Conservation (phyloP, 2,329 filamentous ascomycete genomes). For the Epichloe gansuensis region DNA sequence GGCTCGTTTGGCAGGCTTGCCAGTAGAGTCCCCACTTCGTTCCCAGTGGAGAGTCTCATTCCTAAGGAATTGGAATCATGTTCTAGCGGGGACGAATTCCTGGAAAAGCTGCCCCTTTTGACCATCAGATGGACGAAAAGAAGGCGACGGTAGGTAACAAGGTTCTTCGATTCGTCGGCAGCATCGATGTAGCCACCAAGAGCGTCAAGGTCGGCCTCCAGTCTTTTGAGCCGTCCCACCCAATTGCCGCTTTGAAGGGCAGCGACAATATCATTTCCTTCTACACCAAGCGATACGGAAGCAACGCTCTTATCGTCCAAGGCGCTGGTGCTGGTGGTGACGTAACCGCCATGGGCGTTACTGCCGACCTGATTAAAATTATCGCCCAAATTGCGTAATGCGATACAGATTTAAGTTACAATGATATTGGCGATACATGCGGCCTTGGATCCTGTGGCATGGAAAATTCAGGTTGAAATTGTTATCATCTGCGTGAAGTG, state of each 20-base stretch:
- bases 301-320: constrained; percentile 85
- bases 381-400: constrained; percentile 51
- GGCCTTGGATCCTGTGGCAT: neutral
- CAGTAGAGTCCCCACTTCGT: constrained; percentile 71
- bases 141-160: constrained; percentile 83
- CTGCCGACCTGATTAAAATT: constrained; percentile 85
- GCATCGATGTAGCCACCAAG: constrained; percentile 72
- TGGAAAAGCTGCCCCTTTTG: constrained; percentile 71
- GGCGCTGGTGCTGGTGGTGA: constrained; percentile 89
- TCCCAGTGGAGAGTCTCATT: constrained; percentile 90
- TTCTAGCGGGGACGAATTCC: constrained; percentile 71
- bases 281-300: constrained; percentile 89
- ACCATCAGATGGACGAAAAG: constrained; percentile 77
- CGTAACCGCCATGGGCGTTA: constrained; percentile 95
- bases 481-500: constrained; percentile 5
- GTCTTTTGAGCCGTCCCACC: constrained; percentile 75
- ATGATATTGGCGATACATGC: neutral
- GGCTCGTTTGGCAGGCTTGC: constrained; percentile 70
- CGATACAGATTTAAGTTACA: neutral
- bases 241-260: constrained; percentile 88
- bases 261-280: constrained; percentile 99
- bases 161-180: constrained; percentile 88
- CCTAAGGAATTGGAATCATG: constrained; percentile 73
- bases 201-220: constrained; percentile 85
- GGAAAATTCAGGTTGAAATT: neutral